phyloP scores from a whole-genome alignment of 352 stramenopile species.

The Pythium folliculosum region DNA sequence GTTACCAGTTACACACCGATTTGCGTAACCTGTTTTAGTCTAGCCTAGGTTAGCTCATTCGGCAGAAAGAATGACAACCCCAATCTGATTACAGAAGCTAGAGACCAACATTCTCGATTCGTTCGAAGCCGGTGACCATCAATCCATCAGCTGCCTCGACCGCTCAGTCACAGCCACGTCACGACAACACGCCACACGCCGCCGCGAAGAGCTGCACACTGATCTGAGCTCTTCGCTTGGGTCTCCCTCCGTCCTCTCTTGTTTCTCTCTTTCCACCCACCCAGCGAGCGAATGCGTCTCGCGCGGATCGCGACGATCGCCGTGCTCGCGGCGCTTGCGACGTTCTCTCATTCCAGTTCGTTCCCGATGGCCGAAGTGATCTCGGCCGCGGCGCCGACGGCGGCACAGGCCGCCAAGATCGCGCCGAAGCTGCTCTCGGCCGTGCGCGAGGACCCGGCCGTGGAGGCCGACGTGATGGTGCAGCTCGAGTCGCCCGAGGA shows the following conservation, averaged over 20 bases:
- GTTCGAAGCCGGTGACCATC: no score
- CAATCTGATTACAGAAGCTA: no score
- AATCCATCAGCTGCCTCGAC: no score
- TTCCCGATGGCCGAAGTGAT: constrained; percentile 4
- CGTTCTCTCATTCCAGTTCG: constrained; percentile 4
- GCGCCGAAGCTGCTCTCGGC: constrained; percentile 30
- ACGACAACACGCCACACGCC: no score
- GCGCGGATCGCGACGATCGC: not conserved
- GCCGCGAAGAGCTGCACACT: no score
- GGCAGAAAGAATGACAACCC: no score
- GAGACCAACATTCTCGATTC: no score
- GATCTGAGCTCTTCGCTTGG: not conserved
- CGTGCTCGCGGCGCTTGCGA: constrained; percentile 1
- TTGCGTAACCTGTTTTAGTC: no score
- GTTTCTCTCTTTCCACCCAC: not conserved
- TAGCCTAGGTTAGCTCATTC: no score
- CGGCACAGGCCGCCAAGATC: constrained; percentile 37
- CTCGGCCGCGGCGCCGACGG: not conserved
- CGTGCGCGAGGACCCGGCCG: constrained; percentile 30
- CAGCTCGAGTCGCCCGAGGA: constrained; percentile 47
- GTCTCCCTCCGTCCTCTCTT: not conserved
- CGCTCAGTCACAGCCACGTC: no score
- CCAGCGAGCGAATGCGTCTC: constrained; percentile 5
- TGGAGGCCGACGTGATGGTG: constrained; percentile 52
- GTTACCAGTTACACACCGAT: no score